Evolutionary conservation across 352 stramenopile genomes (phyloP), one percentile per base, ranked within the genome.

Genomic region (Pythium coloratum): DNA sequence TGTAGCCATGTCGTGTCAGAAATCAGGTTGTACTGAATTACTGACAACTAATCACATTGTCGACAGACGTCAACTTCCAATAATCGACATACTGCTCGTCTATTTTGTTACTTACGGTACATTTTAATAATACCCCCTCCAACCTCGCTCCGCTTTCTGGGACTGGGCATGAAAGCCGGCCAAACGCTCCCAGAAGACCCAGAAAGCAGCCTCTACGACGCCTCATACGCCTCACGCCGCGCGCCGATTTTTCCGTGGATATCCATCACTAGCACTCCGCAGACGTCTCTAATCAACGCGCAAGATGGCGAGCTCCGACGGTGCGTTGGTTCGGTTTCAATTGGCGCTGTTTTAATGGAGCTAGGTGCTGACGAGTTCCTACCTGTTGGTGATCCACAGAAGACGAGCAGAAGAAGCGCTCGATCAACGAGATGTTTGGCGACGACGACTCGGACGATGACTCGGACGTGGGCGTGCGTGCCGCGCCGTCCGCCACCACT

Each of bases 361-460:
- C 14, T 30, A 53, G 14, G 8, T 26, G 42, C 42, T 50, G 46
- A 30, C 18, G 18, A 30, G 6, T 53, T 20, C 32, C 9, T 26
- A 4, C 4, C 0, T 28, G 36, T 0, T 14, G 6, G 7, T 16
- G 36, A 0, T 59, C 6, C 14, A 46, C 68, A 91, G 81, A 92
- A 53, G 81, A 94, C 51, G 84, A 91, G 66, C 81, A 78, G 63
- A 92, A 91, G 77, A 94, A 92, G 76, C 79, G 81, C 72, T 90
- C 81, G 63, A 92, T 94, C 70, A 92, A 92, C 64, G 86, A 94
- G 66, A 94, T 94, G 86, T 94, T 94, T 67, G 86, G 86, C 40
- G 86, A 92, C 56, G 85, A 94, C 63, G 82, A 90, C 69, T 91
- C 82, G 72, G 84, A 92, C 68, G 84, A 86, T 55, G 80, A 82